phyloP scores from a whole-genome alignment of 148 eudicot species.

The Diospyros lotus region DNA sequence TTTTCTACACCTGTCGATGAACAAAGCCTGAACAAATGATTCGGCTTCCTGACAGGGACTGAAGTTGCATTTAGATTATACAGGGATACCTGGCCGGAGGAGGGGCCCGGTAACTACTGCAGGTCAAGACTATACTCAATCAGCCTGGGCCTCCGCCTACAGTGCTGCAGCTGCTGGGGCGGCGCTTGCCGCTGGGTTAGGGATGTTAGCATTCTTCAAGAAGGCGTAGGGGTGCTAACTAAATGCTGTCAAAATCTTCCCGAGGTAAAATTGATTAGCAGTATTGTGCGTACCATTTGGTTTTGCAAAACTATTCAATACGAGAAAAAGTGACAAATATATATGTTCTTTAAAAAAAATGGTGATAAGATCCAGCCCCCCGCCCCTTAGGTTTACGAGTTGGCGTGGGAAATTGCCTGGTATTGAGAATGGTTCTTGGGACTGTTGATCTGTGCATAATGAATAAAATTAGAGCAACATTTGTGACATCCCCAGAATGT shows the following conservation, averaged over 20 bases:
- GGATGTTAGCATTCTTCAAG: conserved; percentile 76
- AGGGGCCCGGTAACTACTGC: conserved; percentile 44
- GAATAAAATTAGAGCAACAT: not conserved
- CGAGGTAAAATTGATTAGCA: not conserved
- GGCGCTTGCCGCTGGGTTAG: conserved; percentile 81
- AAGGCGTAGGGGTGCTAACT: conserved; percentile 28
- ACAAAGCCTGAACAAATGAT: not conserved
- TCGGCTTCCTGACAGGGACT: conserved; percentile 47
- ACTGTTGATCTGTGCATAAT: not conserved
- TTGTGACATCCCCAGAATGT: not conserved
- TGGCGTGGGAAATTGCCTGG: too few relatives aligned
- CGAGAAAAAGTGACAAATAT: not conserved
- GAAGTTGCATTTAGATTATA: conserved; percentile 64
- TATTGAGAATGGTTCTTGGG: not conserved
- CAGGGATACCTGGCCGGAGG: conserved; percentile 39
- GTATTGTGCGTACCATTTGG: not conserved
- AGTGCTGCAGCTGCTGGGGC: conserved; percentile 92
- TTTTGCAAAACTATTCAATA: conserved; percentile 8
- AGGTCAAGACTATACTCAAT: conserved; percentile 55
- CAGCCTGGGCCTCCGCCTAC: conserved; percentile 81
- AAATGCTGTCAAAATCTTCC: not conserved
- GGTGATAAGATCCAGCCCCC: too few relatives aligned
- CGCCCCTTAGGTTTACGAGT: too few relatives aligned
- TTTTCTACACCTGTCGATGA: too few relatives aligned
- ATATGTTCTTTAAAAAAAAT: too few relatives aligned